Percentiles rank a stretch among this genome's conserved stretches.
Conservation (phyloP, 352 stramenopile species). For the Blastocystis sp. region DNA sequence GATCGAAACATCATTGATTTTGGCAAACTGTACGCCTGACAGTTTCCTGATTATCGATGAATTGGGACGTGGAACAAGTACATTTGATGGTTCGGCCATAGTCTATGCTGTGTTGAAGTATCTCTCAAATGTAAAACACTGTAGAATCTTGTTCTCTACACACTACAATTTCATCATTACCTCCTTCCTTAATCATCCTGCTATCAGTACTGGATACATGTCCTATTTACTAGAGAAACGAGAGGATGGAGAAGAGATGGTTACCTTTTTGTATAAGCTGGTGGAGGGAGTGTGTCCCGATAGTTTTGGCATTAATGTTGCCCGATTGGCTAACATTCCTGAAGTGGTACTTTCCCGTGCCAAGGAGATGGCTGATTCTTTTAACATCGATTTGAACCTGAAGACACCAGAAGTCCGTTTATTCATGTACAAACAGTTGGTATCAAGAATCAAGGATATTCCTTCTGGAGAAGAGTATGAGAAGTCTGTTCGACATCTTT, state of each 20-base stretch:
- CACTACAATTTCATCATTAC: slow-evolving; percentile 84
- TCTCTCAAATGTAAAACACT: slow-evolving; percentile 76
- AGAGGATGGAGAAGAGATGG: slow-evolving; percentile 77
- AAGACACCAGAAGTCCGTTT: background rate
- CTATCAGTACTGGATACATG: slow-evolving; percentile 84
- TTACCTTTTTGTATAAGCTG: slow-evolving; percentile 99
- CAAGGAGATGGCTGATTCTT: slow-evolving; percentile 38
- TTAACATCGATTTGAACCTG: slow-evolving; percentile 54
- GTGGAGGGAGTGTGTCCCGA: slow-evolving; percentile 90
- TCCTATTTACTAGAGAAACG: slow-evolving; percentile 80
- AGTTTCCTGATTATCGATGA: slow-evolving; percentile 98
- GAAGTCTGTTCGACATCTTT: background rate
- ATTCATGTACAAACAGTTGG: slow-evolving; percentile 28
- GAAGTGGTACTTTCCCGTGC: slow-evolving; percentile 77
- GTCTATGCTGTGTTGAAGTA: slow-evolving; percentile 92
- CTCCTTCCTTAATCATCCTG: slow-evolving; percentile 69
- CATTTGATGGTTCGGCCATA: slow-evolving; percentile 95
- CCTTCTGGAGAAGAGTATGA: no score
- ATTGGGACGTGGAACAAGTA: slow-evolving; percentile 93
- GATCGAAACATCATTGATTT: slow-evolving; percentile 92
- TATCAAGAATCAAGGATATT: background rate
- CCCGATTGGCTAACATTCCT: slow-evolving; percentile 91
- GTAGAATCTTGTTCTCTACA: slow-evolving; percentile 92
- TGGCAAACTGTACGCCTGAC: slow-evolving; percentile 87
- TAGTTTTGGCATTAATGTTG: slow-evolving; percentile 98